Conservation (phyloP, 257 asterid species). For the Salvia hispanica region DNA sequence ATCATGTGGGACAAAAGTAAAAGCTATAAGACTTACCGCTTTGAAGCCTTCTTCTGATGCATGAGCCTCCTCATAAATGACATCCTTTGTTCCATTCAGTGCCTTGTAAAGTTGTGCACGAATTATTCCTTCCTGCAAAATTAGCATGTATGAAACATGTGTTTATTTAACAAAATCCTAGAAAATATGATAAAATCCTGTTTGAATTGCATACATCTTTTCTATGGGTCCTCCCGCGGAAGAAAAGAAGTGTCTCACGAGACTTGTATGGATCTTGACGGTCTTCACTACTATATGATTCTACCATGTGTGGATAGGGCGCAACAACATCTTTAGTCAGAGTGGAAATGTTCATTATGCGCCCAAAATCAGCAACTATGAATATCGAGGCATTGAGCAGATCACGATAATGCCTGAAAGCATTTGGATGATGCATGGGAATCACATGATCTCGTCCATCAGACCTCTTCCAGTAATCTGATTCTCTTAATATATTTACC, state of each 20-base stretch:
- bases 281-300: conserved; percentile 60
- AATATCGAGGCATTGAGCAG: conserved; percentile 75
- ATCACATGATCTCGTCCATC: conserved; percentile 89
- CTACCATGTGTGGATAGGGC: conserved; percentile 89
- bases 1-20: conserved; percentile 15
- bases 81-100: conserved; percentile 62
- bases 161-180: neutral
- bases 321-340: conserved; percentile 88
- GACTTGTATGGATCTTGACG: conserved; percentile 63
- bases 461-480: conserved; percentile 76
- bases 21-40: conserved; percentile 62
- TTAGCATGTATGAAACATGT: conserved; percentile 27
- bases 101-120: conserved; percentile 62
- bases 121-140: conserved; percentile 82
- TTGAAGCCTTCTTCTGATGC: conserved; percentile 81
- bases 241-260: conserved; percentile 85
- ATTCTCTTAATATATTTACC: conserved; percentile 60
- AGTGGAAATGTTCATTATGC: conserved; percentile 67
- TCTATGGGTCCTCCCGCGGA: conserved; percentile 90
- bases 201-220: conserved; percentile 69
- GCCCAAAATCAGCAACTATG: conserved; percentile 93
- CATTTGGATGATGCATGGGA: conserved; percentile 97
- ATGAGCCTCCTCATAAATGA: conserved; percentile 64
- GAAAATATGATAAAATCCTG: neutral
- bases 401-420: conserved; percentile 80